A percentile compares a stretch with the other conserved stretches of the same genome.
phyloP scores from a whole-genome alignment of 345 rosid species.

The Litchi chinensis region DNA sequence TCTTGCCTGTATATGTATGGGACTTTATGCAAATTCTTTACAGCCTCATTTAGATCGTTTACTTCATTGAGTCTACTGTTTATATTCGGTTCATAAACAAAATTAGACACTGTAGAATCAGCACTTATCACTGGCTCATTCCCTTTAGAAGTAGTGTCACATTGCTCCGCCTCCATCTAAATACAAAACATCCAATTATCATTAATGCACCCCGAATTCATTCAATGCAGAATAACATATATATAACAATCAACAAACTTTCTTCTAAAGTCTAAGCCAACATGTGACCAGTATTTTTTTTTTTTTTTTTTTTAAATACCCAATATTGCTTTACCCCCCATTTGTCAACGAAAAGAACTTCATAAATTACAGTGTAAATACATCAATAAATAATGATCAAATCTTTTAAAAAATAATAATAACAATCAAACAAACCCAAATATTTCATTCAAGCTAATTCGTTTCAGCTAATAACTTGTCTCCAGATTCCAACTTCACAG shows the following conservation, averaged over 20 bases:
- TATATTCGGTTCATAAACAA: constrained; percentile 31
- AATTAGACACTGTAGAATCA: constrained; percentile 29
- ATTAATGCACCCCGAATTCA: not conserved
- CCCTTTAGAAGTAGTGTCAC: constrained; percentile 35
- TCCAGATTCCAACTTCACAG: no score
- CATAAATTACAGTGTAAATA: no score
- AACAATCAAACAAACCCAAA: no score
- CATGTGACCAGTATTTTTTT: no score
- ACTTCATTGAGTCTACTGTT: constrained; percentile 28
- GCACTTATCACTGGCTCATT: constrained; percentile 27
- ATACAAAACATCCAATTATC: constrained; percentile 16
- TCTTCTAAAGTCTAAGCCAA: not conserved
- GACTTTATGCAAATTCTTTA: constrained; percentile 35
- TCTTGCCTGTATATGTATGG: constrained; percentile 76
- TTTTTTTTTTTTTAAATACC: no score
- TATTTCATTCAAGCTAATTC: no score
- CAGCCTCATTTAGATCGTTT: constrained; percentile 33
- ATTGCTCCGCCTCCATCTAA: constrained; percentile 64
- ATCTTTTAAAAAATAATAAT: no score
- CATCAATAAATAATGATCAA: no score
- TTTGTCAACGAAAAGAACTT: no score
- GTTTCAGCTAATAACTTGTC: not conserved
- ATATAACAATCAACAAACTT: not conserved
- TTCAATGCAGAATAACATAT: not conserved
- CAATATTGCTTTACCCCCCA: no score